Evolutionary conservation across 2,329 filamentous ascomycete species (phyloP), one percentile per base, ranked within the genome.

Genomic region (Ophiobolus disseminans): DNA sequence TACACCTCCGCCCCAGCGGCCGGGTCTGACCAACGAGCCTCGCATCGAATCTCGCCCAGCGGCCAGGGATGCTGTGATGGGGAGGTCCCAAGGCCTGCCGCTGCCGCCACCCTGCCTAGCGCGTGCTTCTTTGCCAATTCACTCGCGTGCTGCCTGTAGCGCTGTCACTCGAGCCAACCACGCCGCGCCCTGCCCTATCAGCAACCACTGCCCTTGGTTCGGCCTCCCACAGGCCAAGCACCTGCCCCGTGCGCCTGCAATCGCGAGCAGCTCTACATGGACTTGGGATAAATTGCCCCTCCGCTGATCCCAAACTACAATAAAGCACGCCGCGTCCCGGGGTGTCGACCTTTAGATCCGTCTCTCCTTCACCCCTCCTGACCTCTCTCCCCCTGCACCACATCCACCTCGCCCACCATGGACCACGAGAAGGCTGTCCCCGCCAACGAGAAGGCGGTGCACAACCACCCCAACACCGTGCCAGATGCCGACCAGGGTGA

Each of bases 21-120:
- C 39, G 17, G 21, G 38, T 41, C 48, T 47, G 48, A 47, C 57
- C 53, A 57, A 50, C 50, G 26, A 39, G 39, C 47, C 40, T 28
- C 25, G 38, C 70, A 32, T 70, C 50, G 54, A 60, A 66, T 40
- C 47, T 56, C 65, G 82, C 82, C 59, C 83, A 82, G 46, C 97
- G 92, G 76, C 49, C 39, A 40, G 50, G 48, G 49, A 43, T 51
- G 48, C 53, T 57, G 26, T 43, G 46, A 43, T 40, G 52, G 55
- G 55, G 60, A 60, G 50, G 53, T 60, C 60, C n/a, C 59, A 60
- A 59, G 58, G 45, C 41, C 41, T 39, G 53, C 55, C 46, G 47
- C 47, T 46, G 28, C 49, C 50, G 55, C 55, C 53, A 58, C 49
- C 44, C 26, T 47, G 40, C 44, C 48, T 59, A 59, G 58, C 20